phyloP scores from a whole-genome alignment of 768 basidiomycete genomes.

The Xerocomellus dryophilus region DNA sequence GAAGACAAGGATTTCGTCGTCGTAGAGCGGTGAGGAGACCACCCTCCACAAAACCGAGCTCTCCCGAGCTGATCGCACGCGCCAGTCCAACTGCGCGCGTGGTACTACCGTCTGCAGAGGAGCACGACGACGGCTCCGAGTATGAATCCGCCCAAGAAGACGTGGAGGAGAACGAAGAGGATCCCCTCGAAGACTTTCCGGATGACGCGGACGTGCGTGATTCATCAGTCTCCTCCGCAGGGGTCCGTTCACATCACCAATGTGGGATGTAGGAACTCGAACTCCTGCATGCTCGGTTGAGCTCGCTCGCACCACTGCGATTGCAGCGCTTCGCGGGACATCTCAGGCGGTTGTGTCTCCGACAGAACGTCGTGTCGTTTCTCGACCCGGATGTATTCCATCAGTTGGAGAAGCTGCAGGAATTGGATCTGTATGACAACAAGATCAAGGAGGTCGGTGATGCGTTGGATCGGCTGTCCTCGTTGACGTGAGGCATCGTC shows the following conservation, averaged over 20 bases:
- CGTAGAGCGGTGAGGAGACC: conserved; percentile 24
- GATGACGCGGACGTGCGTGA: conserved; percentile 76
- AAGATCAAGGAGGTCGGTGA: conserved; percentile 73
- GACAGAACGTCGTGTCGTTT: conserved; percentile 77
- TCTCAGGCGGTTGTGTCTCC: conserved; percentile 74
- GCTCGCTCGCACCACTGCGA: conserved; percentile 62
- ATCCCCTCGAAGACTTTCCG: conserved; percentile 75
- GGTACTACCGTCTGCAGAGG: conserved; percentile 39
- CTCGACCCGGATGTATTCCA: conserved; percentile 73
- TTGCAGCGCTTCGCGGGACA: conserved; percentile 68
- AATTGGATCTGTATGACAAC: conserved; percentile 96
- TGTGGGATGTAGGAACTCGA: conserved; percentile 67
- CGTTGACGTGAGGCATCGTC: conserved; percentile 49
- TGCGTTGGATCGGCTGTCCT: conserved; percentile 55
- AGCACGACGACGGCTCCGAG: conserved; percentile 29
- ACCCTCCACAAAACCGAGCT: background rate
- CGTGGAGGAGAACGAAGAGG: conserved; percentile 48
- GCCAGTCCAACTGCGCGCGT: conserved; percentile 43
- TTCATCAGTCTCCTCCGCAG: background rate
- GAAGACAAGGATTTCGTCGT: conserved; percentile 24
- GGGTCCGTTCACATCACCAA: background rate
- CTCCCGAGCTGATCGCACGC: conserved; percentile 1
- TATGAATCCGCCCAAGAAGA: conserved; percentile 44
- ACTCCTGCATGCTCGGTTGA: conserved; percentile 75
- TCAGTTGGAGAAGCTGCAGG: conserved; percentile 67